Conservation (phyloP, 176 grass and related monocot species). For the Lolium multiflorum region DNA sequence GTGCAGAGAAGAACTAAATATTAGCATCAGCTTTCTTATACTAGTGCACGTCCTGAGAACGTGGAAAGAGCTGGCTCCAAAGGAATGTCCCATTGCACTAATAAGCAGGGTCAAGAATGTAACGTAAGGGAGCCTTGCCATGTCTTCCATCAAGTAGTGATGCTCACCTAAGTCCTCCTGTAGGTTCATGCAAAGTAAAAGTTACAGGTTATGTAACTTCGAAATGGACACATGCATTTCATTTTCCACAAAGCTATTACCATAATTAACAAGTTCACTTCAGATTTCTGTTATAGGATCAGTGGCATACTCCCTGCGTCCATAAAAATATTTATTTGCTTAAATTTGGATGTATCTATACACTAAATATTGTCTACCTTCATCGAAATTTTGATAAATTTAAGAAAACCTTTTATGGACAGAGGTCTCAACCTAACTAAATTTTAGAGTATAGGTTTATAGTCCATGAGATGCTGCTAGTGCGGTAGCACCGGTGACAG, state of each 20-base stretch:
- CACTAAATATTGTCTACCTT: too few species aligned
- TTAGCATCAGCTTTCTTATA: constrained; percentile 6
- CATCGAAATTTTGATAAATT: too few species aligned
- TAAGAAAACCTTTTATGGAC: too few species aligned
- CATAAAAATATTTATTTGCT: too few species aligned
- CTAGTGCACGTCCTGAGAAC: constrained; percentile 23
- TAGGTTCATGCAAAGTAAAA: not conserved
- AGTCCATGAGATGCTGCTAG: not conserved
- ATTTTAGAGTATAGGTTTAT: not conserved
- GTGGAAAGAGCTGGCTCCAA: constrained; percentile 30
- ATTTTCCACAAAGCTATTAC: not conserved
- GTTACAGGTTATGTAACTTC: not conserved
- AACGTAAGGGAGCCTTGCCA: not conserved
- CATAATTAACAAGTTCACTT: not conserved
- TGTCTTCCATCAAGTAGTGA: constrained; percentile 37
- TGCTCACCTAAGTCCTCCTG: not conserved
- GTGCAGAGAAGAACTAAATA: not conserved
- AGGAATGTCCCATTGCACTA: not conserved
- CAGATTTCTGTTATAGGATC: not conserved
- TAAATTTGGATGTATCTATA: too few species aligned
- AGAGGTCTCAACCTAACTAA: not conserved
- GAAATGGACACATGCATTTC: not conserved
- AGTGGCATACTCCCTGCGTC: not conserved
- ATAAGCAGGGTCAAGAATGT: not conserved
- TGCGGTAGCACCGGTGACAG: not conserved